Evolutionary conservation across 768 basidiomycete species (phyloP).

Genomic region (Lactifluus volemus): DNA sequence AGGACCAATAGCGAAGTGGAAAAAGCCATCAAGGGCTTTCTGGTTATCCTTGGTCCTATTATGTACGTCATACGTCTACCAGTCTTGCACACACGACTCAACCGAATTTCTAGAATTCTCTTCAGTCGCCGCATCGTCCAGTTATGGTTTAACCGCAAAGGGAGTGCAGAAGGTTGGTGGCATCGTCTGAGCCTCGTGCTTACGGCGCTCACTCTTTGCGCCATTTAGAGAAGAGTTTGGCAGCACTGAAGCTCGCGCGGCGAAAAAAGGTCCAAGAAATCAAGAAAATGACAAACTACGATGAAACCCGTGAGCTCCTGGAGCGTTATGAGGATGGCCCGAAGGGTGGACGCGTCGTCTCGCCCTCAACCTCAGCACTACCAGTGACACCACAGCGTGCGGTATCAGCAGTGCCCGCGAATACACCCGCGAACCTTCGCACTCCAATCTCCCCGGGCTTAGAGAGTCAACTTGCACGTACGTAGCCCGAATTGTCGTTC

Average conservation of each 20-base stretch:
- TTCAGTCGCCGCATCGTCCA: slow-evolving; percentile 76
- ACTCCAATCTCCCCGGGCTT: slow-evolving; percentile 23
- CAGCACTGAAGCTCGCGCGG: slow-evolving; percentile 64
- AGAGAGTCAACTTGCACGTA: slow-evolving; percentile 34
- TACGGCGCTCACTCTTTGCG: not conserved
- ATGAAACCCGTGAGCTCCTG: slow-evolving; percentile 81
- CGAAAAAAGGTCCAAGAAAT: slow-evolving; percentile 87
- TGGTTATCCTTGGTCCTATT: slow-evolving; percentile 68
- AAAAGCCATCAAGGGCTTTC: slow-evolving; percentile 40
- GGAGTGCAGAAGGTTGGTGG: slow-evolving; percentile 67
- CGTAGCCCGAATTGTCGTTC: slow-evolving; percentile 15
- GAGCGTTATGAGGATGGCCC: slow-evolving; percentile 77
- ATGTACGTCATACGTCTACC: slow-evolving; percentile 43
- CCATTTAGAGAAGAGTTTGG: slow-evolving; percentile 66
- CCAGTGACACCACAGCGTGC: slow-evolving; percentile 19
- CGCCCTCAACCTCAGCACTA: slow-evolving; percentile 27
- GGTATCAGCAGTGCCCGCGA: slow-evolving; percentile 24
- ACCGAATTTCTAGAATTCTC: slow-evolving; percentile 41
- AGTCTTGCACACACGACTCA: not conserved
- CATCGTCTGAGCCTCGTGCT: slow-evolving; percentile 5
- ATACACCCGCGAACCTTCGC: slow-evolving; percentile 12
- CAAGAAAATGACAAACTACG: slow-evolving; percentile 96
- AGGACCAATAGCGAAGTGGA: slow-evolving; percentile 27
- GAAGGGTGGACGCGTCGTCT: slow-evolving; percentile 24
- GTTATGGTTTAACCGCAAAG: slow-evolving; percentile 74